phyloP scores from a whole-genome alignment of 345 rosid species.

The Bruguiera parviflora region DNA sequence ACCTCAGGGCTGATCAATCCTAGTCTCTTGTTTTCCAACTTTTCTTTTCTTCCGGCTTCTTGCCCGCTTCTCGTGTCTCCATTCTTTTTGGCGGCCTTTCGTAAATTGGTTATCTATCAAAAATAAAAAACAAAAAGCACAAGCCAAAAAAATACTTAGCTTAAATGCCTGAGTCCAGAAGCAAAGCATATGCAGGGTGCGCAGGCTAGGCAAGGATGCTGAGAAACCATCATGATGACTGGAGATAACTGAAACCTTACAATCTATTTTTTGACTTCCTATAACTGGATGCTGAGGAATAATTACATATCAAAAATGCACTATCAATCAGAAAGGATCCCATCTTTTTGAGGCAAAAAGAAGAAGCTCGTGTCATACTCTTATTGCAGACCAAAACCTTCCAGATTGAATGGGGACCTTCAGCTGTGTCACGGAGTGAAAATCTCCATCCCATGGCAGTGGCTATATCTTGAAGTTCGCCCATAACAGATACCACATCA shows the following conservation, averaged over 20 bases:
- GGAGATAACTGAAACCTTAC: too few relatives aligned
- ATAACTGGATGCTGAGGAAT: not conserved
- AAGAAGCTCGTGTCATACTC: slow-evolving; percentile 26
- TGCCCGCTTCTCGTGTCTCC: not conserved
- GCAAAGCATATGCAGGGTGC: not conserved
- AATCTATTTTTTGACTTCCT: too few relatives aligned
- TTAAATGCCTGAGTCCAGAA: not conserved
- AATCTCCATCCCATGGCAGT: slow-evolving; percentile 50
- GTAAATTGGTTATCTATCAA: not conserved
- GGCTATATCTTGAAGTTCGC: slow-evolving; percentile 43
- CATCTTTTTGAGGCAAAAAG: not conserved
- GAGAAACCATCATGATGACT: too few relatives aligned
- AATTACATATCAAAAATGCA: not conserved
- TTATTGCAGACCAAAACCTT: slow-evolving; percentile 57
- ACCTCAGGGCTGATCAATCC: not conserved
- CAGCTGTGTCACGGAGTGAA: slow-evolving; percentile 44
- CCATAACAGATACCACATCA: slow-evolving; percentile 46
- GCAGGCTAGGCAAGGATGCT: too few relatives aligned
- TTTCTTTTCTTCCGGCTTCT: not conserved
- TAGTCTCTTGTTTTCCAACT: not conserved
- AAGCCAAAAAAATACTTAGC: not conserved
- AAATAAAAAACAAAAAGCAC: not conserved
- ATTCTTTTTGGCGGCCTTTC: not conserved
- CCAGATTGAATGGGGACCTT: slow-evolving; percentile 64
- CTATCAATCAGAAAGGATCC: not conserved